These are phyloP conservation scores for Acmispon strigosus DNA, from an alignment of 306 rosid species.

Conservation along the genomic window DNA sequence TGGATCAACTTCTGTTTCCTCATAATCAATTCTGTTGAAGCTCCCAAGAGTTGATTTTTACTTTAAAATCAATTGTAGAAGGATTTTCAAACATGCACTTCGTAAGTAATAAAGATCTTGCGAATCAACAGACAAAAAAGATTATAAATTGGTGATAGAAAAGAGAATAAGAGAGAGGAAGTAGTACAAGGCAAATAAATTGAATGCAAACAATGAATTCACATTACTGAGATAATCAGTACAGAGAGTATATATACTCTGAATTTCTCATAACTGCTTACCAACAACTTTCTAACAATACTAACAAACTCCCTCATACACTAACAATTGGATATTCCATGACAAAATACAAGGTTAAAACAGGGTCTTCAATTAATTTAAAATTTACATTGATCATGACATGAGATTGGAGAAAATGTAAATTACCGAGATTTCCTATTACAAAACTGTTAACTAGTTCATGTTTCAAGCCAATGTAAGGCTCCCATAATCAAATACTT, in stretches of 20 bases:
- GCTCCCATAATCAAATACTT: conserved; percentile 72
- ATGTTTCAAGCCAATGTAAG: conserved; percentile 84
- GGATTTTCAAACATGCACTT: not conserved
- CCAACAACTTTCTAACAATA: too few species aligned
- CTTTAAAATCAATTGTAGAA: too few species aligned
- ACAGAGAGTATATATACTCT: too few species aligned
- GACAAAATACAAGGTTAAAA: not conserved
- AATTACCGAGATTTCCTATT: not conserved
- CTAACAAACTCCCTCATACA: too few species aligned
- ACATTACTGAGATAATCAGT: too few species aligned
- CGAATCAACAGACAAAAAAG: not conserved
- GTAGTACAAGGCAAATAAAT: too few species aligned
- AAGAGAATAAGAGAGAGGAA: too few species aligned
- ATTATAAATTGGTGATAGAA: not conserved
- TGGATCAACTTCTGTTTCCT: too few species aligned
- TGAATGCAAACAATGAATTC: too few species aligned
- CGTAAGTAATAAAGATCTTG: not conserved
- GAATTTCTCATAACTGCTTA: too few species aligned
- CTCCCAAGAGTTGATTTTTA: too few species aligned
- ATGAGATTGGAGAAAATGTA: not conserved
- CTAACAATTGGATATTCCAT: not conserved
- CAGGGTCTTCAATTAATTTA: not conserved
- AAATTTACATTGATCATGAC: conserved; percentile 6
- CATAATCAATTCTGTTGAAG: too few species aligned
- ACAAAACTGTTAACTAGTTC: conserved; percentile 23